These are phyloP conservation scores for Diaporthe longicolla DNA, from an alignment of 2,329 filamentous ascomycete genomes.

Conservation along the genomic window DNA sequence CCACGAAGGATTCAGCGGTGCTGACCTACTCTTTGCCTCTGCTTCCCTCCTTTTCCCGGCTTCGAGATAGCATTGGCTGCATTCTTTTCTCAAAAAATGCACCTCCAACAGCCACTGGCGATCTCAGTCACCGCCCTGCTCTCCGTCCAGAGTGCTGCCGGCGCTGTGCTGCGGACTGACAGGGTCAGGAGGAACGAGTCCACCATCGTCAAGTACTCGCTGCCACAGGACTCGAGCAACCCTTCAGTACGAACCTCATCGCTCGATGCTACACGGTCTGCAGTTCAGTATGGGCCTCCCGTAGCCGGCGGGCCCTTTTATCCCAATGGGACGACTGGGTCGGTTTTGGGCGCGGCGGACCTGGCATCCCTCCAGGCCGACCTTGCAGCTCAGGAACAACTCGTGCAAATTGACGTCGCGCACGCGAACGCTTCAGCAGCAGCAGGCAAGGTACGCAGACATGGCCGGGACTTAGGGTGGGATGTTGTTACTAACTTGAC, in stretches of 20 bases:
- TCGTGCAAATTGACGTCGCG: constrained; percentile 20
- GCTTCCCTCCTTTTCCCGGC: neutral
- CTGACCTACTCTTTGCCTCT: constrained; percentile 17
- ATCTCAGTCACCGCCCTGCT: constrained; percentile 16
- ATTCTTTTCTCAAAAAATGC: constrained; percentile 16
- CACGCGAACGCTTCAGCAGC: constrained; percentile 1
- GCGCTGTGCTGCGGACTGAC: constrained; percentile 12
- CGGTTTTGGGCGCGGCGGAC: constrained; percentile 39
- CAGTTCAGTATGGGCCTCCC: constrained; percentile 38
- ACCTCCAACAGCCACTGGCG: constrained; percentile 2
- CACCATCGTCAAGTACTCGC: constrained; percentile 16
- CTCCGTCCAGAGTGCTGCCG: constrained; percentile 15
- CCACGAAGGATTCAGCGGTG: constrained; percentile 20
- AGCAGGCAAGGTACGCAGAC: constrained; percentile 34
- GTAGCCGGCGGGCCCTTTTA: constrained; percentile 43
- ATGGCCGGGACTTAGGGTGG: neutral
- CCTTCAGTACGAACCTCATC: constrained; percentile 7
- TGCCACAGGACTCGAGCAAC: constrained; percentile 17
- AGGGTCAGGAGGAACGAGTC: constrained; percentile 26
- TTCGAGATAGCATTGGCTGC: constrained; percentile 8
- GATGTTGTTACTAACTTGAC: neutral
- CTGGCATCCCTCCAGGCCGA: constrained; percentile 36
- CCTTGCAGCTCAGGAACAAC: constrained; percentile 13
- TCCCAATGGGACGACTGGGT: constrained; percentile 40
- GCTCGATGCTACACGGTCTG: constrained; percentile 28